Percentiles rank a stretch among this genome's conserved stretches.
These are phyloP conservation scores for Pelagomonas calceolata DNA, from an alignment of 108 stramenopile genomes.

Conservation along the genomic window DNA sequence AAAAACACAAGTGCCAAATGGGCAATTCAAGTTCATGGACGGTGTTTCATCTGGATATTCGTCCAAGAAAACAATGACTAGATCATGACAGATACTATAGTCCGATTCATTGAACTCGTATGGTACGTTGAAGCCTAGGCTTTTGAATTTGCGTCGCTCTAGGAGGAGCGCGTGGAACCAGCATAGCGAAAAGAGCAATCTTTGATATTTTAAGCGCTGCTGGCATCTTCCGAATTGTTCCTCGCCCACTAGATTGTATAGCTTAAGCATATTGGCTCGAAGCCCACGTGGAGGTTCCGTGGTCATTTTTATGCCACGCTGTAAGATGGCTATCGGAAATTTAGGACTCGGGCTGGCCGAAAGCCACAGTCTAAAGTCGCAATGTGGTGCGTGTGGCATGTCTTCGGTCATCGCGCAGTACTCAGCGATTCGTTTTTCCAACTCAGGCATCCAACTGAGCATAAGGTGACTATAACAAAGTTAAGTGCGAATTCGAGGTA, in stretches of 20 bases:
- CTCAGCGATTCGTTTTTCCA: slow-evolving; percentile 45
- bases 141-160: slow-evolving; percentile 55
- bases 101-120: slow-evolving; percentile 62
- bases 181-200: slow-evolving; percentile 45
- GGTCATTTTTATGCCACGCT: slow-evolving; percentile 52
- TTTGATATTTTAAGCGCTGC: slow-evolving; percentile 35
- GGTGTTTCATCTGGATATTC: slow-evolving; percentile 47
- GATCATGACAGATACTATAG: slow-evolving; percentile 51
- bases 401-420: slow-evolving; percentile 11
- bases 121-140: slow-evolving; percentile 58
- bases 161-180: slow-evolving; percentile 58
- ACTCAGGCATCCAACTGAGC: slow-evolving; percentile 48
- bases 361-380: slow-evolving; percentile 48
- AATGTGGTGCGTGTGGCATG: slow-evolving; percentile 15
- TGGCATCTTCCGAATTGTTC: slow-evolving; percentile 26
- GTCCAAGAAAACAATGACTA: slow-evolving; percentile 47
- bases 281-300: slow-evolving; percentile 53
- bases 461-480: slow-evolving; percentile 31
- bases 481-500: no score
- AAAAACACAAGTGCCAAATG: no score
- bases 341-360: slow-evolving; percentile 43
- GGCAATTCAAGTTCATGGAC: slow-evolving; percentile 9
- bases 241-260: slow-evolving; percentile 49
- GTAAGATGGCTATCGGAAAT: slow-evolving; percentile 52
- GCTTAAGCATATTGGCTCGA: slow-evolving; percentile 39